Percentiles rank a stretch among this genome's conserved stretches.
Evolutionary conservation across 2,329 filamentous ascomycete genomes (phyloP).

Genomic region (Sphaceloma murrayae): DNA sequence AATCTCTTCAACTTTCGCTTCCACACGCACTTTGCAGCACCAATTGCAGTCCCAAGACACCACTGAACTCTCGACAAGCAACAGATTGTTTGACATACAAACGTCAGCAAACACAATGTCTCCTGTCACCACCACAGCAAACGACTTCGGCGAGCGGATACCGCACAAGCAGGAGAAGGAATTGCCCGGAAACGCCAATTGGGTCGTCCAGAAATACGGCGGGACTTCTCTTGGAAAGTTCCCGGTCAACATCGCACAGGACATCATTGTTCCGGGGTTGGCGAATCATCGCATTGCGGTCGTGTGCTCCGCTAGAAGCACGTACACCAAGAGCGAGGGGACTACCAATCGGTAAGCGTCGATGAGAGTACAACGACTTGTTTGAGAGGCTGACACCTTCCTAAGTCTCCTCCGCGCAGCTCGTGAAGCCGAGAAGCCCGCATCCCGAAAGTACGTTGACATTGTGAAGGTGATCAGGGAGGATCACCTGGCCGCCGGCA

Average conservation of each 20-base stretch:
- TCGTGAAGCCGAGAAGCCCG: constrained; percentile 36
- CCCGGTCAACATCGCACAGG: constrained; percentile 47
- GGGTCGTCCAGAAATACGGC: constrained; percentile 92
- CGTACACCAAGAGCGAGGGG: constrained; percentile 85
- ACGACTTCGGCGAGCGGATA: constrained; percentile 28
- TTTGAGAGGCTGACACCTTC: too few relatives aligned
- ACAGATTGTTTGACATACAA: background rate
- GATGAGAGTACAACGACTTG: too few relatives aligned
- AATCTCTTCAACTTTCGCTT: constrained; percentile 2
- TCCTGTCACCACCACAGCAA: constrained; percentile 17
- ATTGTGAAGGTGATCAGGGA: constrained; percentile 72
- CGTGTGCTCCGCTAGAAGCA: constrained; percentile 91
- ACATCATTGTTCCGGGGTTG: constrained; percentile 55
- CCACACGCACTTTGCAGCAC: background rate
- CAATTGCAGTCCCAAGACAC: background rate
- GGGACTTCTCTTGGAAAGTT: constrained; percentile 96
- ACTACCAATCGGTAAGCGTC: constrained; percentile 91
- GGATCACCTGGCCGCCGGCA: constrained; percentile 69
- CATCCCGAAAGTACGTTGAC: constrained; percentile 50
- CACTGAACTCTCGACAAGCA: background rate
- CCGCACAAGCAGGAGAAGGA: constrained; percentile 37
- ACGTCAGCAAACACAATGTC: constrained; percentile 19
- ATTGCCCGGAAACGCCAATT: constrained; percentile 44
- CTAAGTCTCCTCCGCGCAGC: constrained; percentile 41
- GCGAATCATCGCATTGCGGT: constrained; percentile 69